Evolutionary conservation across 2,329 filamentous ascomycete species (phyloP).

Genomic region (Claviceps digitariae): DNA sequence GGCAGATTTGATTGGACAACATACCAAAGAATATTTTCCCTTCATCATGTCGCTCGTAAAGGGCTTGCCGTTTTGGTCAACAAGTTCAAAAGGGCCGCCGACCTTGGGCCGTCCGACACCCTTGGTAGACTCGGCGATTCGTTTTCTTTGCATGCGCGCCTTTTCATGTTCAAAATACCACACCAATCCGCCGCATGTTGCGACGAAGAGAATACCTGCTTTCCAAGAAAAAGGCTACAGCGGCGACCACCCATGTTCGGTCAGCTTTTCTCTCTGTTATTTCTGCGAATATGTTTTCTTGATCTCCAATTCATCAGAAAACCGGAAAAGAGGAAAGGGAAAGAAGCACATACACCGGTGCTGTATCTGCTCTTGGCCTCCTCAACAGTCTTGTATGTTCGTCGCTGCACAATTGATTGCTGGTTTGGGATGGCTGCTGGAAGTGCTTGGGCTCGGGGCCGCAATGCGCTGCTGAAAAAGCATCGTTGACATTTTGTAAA

Average conservation of each 20-base stretch:
- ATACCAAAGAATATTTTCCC: constrained; percentile 69
- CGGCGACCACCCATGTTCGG: constrained; percentile 6
- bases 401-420: constrained; percentile 24
- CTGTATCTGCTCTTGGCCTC: constrained; percentile 45
- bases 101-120: constrained; percentile 88
- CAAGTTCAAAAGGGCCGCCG: constrained; percentile 69
- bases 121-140: constrained; percentile 83
- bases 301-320: no score
- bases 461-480: constrained; percentile 23
- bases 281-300: background rate
- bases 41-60: constrained; percentile 73
- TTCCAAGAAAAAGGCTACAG: constrained; percentile 82
- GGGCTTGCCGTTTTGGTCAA: constrained; percentile 65
- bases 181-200: constrained; percentile 62
- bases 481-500: constrained; percentile 25
- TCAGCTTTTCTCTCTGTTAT: constrained; percentile 11
- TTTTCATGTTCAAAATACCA: constrained; percentile 94
- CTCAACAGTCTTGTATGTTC: constrained; percentile 39
- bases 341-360: constrained; percentile 32
- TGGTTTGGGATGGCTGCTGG: constrained; percentile 18
- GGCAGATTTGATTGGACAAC: constrained; percentile 12
- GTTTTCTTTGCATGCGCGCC: constrained; percentile 74
- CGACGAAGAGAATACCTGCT: constrained; percentile 72
- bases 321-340: background rate
- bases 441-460: constrained; percentile 22